phyloP scores from a whole-genome alignment of 2,329 filamentous ascomycete species.

The Aureobasidium subglaciale region DNA sequence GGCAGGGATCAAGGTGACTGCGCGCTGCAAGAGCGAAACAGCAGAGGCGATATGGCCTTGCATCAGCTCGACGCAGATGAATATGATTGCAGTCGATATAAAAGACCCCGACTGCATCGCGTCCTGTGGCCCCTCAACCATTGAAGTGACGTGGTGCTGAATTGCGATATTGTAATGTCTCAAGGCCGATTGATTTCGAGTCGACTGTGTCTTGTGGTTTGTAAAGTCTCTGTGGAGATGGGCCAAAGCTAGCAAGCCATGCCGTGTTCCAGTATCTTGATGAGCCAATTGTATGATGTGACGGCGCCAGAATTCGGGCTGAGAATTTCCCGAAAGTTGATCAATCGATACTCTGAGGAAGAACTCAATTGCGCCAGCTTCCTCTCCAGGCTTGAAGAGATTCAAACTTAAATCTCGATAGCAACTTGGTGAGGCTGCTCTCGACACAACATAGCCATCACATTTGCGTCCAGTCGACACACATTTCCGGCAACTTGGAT shows the following conservation, averaged over 20 bases:
- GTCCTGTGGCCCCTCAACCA: background rate
- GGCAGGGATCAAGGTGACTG: background rate
- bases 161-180: constrained; percentile 3
- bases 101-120: background rate
- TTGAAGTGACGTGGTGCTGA: background rate
- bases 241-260: background rate
- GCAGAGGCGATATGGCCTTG: constrained; percentile 5
- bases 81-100: background rate
- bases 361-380: background rate
- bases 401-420: background rate
- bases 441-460: constrained; percentile 43
- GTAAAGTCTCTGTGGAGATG: background rate
- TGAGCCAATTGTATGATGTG: background rate
- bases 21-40: background rate
- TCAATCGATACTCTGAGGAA: background rate
- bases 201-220: background rate
- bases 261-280: background rate
- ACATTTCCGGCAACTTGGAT: constrained; percentile 48
- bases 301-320: background rate
- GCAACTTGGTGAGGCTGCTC: background rate
- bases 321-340: background rate
- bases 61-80: constrained; percentile 5
- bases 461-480: constrained; percentile 50
- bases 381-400: background rate
- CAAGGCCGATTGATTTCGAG: background rate